Evolutionary conservation across 371 early-diverging fungal genomes (phyloP).

Genomic region (Nematocida ironsii): DNA sequence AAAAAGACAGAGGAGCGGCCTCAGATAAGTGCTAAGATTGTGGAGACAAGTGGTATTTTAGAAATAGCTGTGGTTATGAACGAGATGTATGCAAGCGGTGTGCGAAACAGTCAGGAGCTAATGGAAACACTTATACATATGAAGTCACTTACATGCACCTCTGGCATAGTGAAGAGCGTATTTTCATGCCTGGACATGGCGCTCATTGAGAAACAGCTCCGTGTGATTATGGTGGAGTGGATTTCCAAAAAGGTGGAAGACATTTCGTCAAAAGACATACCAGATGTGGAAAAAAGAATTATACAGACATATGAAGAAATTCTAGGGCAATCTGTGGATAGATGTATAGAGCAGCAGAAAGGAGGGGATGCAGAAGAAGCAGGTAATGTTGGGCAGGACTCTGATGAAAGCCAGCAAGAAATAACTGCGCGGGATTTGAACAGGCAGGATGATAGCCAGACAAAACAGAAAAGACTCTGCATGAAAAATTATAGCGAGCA

Average conservation of each 20-base stretch:
- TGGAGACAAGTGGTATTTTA: conserved; percentile 37
- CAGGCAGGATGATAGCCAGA: neutral
- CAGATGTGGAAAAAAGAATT: conserved; percentile 1
- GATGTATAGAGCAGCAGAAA: neutral
- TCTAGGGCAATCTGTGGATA: neutral
- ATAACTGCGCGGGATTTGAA: neutral
- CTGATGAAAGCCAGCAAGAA: neutral
- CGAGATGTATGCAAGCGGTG: conserved; percentile 21
- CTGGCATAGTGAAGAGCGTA: neutral
- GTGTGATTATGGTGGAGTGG: conserved; percentile 25
- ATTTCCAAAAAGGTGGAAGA: conserved; percentile 3
- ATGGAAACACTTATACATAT: neutral
- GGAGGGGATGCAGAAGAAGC: too few species aligned
- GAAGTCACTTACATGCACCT: neutral
- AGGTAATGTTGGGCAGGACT: neutral
- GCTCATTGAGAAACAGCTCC: conserved; percentile 38
- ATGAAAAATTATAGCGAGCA: neutral
- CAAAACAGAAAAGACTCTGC: neutral
- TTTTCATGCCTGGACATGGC: conserved; percentile 32
- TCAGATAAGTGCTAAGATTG: neutral
- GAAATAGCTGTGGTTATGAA: conserved; percentile 29
- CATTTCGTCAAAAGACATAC: neutral
- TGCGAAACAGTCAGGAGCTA: neutral
- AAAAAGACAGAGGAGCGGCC: conserved; percentile 18
- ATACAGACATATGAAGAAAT: conserved; percentile 11